Conservation (phyloP, 208 protist species). For the Tritrichomonas musculus region DNA sequence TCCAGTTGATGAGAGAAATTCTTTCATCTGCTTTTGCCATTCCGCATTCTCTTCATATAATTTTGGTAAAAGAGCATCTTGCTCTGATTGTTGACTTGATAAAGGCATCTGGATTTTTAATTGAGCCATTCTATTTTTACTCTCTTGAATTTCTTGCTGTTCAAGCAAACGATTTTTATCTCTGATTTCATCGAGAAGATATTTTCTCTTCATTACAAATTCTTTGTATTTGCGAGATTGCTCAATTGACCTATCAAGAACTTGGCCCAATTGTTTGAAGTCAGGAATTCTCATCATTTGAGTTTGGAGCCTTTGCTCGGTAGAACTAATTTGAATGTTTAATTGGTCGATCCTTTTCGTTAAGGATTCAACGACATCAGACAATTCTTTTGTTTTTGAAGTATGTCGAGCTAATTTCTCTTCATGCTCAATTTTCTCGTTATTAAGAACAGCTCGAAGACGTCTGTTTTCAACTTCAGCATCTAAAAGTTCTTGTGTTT, state of each 20-base stretch:
- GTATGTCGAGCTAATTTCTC: neutral
- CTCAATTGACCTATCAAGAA: neutral
- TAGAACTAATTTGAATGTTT: neutral
- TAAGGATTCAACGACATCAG: neutral
- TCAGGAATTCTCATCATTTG: conserved; percentile 14
- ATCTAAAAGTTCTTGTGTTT: conserved; percentile 1
- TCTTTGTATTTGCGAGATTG: neutral
- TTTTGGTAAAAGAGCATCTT: no score
- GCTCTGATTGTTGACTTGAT: no score
- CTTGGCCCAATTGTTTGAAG: conserved; percentile 4
- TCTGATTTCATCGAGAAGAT: conserved; percentile 1
- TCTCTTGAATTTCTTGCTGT: neutral
- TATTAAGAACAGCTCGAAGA: neutral
- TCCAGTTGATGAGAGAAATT: no score
- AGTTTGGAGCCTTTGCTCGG: neutral
- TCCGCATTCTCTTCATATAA: no score
- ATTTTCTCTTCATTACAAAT: neutral
- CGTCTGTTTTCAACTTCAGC: neutral
- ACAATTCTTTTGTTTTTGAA: neutral
- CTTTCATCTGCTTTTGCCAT: no score
- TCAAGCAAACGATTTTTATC: neutral
- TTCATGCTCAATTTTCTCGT: neutral
- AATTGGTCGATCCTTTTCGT: neutral
- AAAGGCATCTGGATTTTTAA: neutral
- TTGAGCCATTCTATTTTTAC: neutral